Conservation (phyloP, 2,329 filamentous ascomycete genomes). For the Epichloe elymi region DNA sequence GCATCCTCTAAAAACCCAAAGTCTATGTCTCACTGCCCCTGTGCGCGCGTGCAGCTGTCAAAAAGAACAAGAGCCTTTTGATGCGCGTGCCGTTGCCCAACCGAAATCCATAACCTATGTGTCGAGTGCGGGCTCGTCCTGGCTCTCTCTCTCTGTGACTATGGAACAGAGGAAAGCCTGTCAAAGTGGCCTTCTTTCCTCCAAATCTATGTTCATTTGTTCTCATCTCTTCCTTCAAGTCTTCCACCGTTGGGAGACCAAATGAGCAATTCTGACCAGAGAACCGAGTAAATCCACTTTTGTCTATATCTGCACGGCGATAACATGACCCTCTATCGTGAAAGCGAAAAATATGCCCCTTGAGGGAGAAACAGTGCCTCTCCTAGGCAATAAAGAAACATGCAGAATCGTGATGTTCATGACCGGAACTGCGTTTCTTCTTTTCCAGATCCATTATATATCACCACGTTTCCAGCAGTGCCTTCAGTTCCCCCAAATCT, state of each 20-base stretch:
- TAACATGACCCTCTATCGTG: conserved; percentile 31
- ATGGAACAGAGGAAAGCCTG: conserved; percentile 21
- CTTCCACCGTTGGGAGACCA: conserved; percentile 20
- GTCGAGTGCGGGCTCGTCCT: conserved; percentile 22
- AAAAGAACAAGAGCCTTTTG: conserved; percentile 16
- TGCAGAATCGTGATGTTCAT: conserved; percentile 22
- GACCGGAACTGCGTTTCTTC: conserved; percentile 5
- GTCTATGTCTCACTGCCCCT: background rate
- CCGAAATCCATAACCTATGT: conserved; percentile 25
- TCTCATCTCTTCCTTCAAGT: conserved; percentile 13
- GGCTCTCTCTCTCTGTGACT: conserved; percentile 18
- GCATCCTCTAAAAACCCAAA: background rate
- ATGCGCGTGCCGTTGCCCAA: conserved; percentile 19
- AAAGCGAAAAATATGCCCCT: conserved; percentile 28
- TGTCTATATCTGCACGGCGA: conserved; percentile 43
- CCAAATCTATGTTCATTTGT: conserved; percentile 20
- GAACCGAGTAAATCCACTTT: conserved; percentile 53
- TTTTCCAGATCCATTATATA: conserved; percentile 18
- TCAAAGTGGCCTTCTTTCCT: conserved; percentile 20
- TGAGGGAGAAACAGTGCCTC: conserved; percentile 17
- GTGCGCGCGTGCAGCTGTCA: conserved; percentile 8
- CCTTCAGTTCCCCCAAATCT: conserved; percentile 26
- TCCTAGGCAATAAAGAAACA: conserved; percentile 24
- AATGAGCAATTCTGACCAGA: conserved; percentile 30
- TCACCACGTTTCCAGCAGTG: conserved; percentile 24